Base-by-base conservation (phyloP, 2,329 filamentous ascomycete genomes). In the Microdochium bolleyi region DNA sequence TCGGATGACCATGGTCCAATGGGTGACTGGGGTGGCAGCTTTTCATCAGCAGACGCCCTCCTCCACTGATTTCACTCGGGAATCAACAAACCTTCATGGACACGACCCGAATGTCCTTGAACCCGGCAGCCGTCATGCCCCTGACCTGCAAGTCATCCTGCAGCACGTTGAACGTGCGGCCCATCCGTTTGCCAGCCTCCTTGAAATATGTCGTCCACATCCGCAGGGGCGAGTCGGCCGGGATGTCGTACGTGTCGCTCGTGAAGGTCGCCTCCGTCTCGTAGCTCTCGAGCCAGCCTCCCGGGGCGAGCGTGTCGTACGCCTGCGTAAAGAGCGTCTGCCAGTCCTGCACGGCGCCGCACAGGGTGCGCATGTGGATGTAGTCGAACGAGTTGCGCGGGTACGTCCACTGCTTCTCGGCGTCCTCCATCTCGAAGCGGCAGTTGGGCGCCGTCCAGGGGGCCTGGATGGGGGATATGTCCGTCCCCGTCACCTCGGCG, bases 1-100 rank as follows among this genome's bases (percentile, higher is more conserved):
- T 73, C 68, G 50, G 67, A 70, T 1, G 73, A 62, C 74, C 74
- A 77, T 7, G 60, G 56, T 2, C 71, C 71, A 11, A 71, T 59
- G 0, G 71, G 72, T 51, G 67, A 62, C 62, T 71, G 49, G n/a
- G 3, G 22, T 13, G 22, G 50, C 10, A 11, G 34, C 24, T 24
- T 2, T 11, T 27, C 52, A 44, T 27, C 52, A 48, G 54, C 11
- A 30, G 5, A 30, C 11, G 27, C 27, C n/a, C n/a, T n/a, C n/a
- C n/a, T n/a, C n/a, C n/a, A n/a, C n/a, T n/a, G n/a, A n/a, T n/a
- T n/a, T n/a, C n/a, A n/a, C n/a, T n/a, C n/a, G n/a, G n/a, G n/a
- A n/a, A n/a, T n/a, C n/a, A 19, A 10, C 50, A 8, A 49, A 60
- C 63, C 58, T 63, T 65, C 50, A 59, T 53, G 13, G 60, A 49